phyloP scores from a whole-genome alignment of 352 stramenopile species.

The Hyaloperonospora brassicae region DNA sequence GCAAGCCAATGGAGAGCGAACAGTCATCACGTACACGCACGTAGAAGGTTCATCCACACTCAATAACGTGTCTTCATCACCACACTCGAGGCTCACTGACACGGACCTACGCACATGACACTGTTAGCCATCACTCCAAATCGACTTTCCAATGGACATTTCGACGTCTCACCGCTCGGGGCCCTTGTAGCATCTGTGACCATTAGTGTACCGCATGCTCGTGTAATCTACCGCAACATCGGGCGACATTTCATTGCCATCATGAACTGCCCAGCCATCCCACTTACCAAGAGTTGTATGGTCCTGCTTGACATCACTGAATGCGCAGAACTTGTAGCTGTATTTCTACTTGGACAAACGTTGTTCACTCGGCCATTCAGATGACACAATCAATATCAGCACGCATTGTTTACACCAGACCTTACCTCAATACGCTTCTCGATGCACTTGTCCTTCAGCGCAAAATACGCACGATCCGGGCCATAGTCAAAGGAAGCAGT shows the following conservation, averaged over 20 bases:
- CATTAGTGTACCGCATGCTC: slow-evolving; percentile 70
- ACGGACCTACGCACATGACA: slow-evolving; percentile 33
- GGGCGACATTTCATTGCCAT: background rate
- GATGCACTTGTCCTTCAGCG: slow-evolving; percentile 69
- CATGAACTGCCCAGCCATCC: slow-evolving; percentile 39
- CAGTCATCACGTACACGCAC: slow-evolving; percentile 86
- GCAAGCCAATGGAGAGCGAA: slow-evolving; percentile 59
- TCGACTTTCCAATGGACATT: background rate
- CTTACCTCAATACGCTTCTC: slow-evolving; percentile 67
- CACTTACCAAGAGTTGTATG: slow-evolving; percentile 69
- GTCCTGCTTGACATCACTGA: slow-evolving; percentile 76
- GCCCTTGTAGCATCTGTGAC: slow-evolving; percentile 89
- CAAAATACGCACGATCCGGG: slow-evolving; percentile 59
- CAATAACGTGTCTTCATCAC: slow-evolving; percentile 67
- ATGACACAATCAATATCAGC: background rate
- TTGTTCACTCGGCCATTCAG: background rate
- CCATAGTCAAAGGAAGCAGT: slow-evolving; percentile 55
- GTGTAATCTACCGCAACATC: slow-evolving; percentile 28
- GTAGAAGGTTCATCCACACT: slow-evolving; percentile 90
- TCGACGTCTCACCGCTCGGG: slow-evolving; percentile 43
- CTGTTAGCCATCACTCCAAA: background rate
- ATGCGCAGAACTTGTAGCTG: slow-evolving; percentile 84
- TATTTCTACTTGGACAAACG: slow-evolving; percentile 51
- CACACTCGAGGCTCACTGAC: slow-evolving; percentile 73
- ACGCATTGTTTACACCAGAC: background rate